Percentiles rank a stretch among this genome's conserved stretches.
phyloP scores from a whole-genome alignment of 1,139 yeast species.

The Yamadazyma oceani region DNA sequence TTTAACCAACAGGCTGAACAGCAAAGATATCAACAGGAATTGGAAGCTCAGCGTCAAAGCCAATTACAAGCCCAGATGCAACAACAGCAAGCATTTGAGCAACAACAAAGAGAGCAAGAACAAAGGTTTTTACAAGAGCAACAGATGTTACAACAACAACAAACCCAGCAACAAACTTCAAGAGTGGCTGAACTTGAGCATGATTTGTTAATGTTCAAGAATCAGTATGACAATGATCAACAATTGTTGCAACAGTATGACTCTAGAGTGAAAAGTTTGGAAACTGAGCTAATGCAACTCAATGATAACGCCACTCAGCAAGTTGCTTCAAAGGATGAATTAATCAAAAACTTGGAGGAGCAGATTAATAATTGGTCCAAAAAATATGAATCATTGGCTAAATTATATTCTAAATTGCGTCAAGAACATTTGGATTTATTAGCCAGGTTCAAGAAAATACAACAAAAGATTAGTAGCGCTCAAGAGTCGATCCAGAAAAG shows the following conservation, averaged over 20 bases:
- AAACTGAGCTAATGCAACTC: constrained; percentile 64
- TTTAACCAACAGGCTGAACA: constrained; percentile 59
- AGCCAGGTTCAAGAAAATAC: constrained; percentile 77
- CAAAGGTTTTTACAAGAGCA: constrained; percentile 48
- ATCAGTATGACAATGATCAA: constrained; percentile 87
- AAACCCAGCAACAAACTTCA: constrained; percentile 76
- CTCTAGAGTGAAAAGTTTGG: constrained; percentile 78
- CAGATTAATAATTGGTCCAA: constrained; percentile 79
- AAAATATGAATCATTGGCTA: constrained; percentile 88
- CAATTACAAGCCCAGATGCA: constrained; percentile 51
- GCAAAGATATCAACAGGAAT: constrained; percentile 64
- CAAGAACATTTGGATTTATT: constrained; percentile 86
- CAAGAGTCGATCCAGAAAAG: constrained; percentile 87
- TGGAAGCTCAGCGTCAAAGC: constrained; percentile 45
- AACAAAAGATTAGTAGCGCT: constrained; percentile 88
- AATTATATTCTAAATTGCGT: constrained; percentile 84
- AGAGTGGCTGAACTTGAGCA: constrained; percentile 81
- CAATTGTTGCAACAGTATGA: constrained; percentile 84
- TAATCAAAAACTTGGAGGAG: constrained; percentile 66
- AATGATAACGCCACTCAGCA: constrained; percentile 73
- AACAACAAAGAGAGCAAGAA: constrained; percentile 71
- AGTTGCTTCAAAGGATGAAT: constrained; percentile 75
- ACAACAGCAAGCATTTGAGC: constrained; percentile 65
- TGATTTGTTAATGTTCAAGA: constrained; percentile 71
- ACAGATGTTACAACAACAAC: constrained; percentile 65